phyloP scores from a whole-genome alignment of 805 yeast species.

The Myxozyma kluyveri region DNA sequence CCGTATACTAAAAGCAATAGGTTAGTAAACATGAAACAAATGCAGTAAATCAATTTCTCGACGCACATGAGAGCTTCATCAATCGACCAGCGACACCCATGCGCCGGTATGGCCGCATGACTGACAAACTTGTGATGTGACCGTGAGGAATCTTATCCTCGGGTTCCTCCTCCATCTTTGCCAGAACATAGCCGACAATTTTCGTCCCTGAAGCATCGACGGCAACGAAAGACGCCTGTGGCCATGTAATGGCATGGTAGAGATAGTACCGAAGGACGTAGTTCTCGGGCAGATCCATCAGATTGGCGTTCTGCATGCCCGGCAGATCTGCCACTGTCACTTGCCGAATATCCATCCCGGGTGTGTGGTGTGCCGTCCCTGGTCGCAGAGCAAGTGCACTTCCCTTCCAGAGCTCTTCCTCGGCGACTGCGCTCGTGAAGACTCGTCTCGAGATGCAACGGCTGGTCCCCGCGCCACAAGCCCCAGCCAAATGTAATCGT shows the following conservation, averaged over 20 bases:
- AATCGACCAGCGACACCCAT: constrained; percentile 91
- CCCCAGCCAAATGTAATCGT: background rate
- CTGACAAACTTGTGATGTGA: constrained; percentile 89
- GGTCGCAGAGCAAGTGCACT: too few relatives aligned
- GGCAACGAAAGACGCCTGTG: constrained; percentile 95
- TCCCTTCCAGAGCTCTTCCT: too few relatives aligned
- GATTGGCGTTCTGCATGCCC: constrained; percentile 71
- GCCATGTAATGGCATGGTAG: constrained; percentile 95
- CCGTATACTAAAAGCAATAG: constrained; percentile 59
- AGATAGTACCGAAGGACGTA: constrained; percentile 88
- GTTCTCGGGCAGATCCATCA: constrained; percentile 71
- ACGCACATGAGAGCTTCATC: constrained; percentile 67
- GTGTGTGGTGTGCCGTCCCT: background rate
- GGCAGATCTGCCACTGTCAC: constrained; percentile 85
- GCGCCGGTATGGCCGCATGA: constrained; percentile 91
- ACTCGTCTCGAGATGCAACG: too few relatives aligned
- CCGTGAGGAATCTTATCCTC: constrained; percentile 75
- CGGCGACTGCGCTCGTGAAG: too few relatives aligned
- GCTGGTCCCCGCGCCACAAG: background rate
- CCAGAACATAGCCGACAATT: constrained; percentile 92
- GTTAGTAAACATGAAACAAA: too few relatives aligned
- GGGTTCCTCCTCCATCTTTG: constrained; percentile 79
- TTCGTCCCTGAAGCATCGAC: constrained; percentile 63
- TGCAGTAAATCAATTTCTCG: constrained; percentile 18
- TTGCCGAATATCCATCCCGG: constrained; percentile 70